Conservation (phyloP, 495 filamentous ascomycete genomes). For the Mytilinidion resinicola region DNA sequence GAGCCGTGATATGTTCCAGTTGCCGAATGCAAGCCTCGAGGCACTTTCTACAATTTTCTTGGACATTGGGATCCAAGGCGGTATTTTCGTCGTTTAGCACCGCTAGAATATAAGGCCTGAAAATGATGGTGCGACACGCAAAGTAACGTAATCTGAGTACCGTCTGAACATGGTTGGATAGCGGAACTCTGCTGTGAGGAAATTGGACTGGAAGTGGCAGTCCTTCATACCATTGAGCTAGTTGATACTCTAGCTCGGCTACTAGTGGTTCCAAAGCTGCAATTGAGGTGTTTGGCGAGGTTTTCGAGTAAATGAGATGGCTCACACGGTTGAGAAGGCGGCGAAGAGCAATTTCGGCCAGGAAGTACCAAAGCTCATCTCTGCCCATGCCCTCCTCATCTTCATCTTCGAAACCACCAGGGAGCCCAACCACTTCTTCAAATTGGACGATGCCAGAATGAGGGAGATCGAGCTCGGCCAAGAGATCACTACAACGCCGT, state of each 20-base stretch:
- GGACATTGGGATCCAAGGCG: constrained; percentile 59
- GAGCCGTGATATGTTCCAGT: constrained; percentile 69
- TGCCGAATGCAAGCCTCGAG: constrained; percentile 76
- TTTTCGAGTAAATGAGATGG: constrained; percentile 74
- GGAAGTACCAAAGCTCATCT: constrained; percentile 78
- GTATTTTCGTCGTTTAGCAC: constrained; percentile 72
- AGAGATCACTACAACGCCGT: constrained; percentile 48
- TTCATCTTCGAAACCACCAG: constrained; percentile 63
- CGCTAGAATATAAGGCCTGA: constrained; percentile 72
- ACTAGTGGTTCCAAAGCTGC: constrained; percentile 67
- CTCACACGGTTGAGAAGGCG: constrained; percentile 71
- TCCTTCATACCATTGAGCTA: constrained; percentile 78
- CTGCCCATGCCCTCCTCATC: constrained; percentile 51
- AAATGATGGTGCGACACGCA: constrained; percentile 80
- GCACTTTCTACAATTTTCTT: constrained; percentile 72
- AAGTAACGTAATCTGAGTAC: constrained; percentile 73
- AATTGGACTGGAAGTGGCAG: constrained; percentile 68
- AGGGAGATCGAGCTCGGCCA: constrained; percentile 74
- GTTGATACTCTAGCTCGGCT: constrained; percentile 72
- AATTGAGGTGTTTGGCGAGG: constrained; percentile 56
- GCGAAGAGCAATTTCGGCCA: constrained; percentile 72
- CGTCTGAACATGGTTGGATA: constrained; percentile 69
- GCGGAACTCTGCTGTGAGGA: constrained; percentile 57
- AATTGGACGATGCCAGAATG: constrained; percentile 76
- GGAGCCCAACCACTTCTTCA: constrained; percentile 72